Evolutionary conservation across 495 filamentous ascomycete species (phyloP).

Genomic region (Penicillium diatomitis): DNA sequence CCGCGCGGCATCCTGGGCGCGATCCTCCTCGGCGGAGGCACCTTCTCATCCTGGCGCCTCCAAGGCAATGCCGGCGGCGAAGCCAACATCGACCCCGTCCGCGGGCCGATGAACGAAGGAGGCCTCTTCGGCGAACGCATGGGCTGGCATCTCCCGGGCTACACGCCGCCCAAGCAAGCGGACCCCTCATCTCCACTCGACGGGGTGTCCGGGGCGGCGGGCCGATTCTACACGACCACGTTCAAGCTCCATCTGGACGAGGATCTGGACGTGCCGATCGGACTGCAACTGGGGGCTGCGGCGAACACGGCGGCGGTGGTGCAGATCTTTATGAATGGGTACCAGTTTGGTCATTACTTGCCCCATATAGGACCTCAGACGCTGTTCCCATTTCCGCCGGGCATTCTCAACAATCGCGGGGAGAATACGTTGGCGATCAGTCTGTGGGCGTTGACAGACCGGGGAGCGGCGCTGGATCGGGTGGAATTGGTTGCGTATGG

Average conservation of each 20-base stretch:
- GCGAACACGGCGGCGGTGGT: conserved; percentile 19
- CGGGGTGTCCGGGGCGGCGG: conserved; percentile 42
- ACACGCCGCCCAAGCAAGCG: conserved; percentile 35
- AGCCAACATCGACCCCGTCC: conserved; percentile 49
- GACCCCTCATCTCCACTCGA: conserved; percentile 30
- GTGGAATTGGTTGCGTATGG: conserved; percentile 29
- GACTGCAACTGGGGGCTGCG: conserved; percentile 21
- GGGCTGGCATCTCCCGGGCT: conserved; percentile 57
- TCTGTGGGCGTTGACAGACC: conserved; percentile 38
- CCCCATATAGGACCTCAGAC: conserved; percentile 43
- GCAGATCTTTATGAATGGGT: conserved; percentile 35
- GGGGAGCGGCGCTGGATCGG: conserved; percentile 22
- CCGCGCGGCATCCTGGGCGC: conserved; percentile 63
- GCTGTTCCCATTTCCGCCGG: conserved; percentile 39
- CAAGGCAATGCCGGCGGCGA: conserved; percentile 69
- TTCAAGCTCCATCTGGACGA: conserved; percentile 43
- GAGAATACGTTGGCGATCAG: conserved; percentile 38
- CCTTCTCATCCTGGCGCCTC: conserved; percentile 57
- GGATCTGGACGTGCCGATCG: conserved; percentile 33
- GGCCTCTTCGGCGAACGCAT: conserved; percentile 56
- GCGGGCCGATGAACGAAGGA: conserved; percentile 68
- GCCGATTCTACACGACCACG: conserved; percentile 49
- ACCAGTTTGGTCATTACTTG: conserved; percentile 41
- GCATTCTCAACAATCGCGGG: conserved; percentile 38
- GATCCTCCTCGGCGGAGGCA: conserved; percentile 31